Percentiles rank a stretch among this genome's conserved stretches.
These are phyloP conservation scores for Citrus cavaleriei DNA, from an alignment of 345 rosid species.

Conservation along the genomic window DNA sequence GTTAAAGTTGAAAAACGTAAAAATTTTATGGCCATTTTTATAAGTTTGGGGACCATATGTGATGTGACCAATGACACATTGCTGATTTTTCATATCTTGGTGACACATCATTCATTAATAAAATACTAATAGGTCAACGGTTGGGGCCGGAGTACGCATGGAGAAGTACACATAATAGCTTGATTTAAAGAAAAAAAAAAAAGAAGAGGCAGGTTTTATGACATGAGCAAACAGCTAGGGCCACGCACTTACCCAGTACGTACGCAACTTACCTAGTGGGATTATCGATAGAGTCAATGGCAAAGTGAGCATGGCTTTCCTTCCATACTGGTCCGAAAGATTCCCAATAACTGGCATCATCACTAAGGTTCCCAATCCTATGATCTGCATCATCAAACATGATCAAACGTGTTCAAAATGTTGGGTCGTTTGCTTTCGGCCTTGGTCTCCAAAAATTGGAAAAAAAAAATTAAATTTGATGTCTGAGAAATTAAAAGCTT, in stretches of 20 bases:
- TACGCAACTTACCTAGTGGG: constrained; percentile 33
- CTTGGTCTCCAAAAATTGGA: neutral
- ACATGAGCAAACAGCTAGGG: neutral
- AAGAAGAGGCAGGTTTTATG: no score
- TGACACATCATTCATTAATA: no score
- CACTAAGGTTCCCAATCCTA: constrained; percentile 53
- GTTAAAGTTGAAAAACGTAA: no score
- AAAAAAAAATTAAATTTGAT: neutral
- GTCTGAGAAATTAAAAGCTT: no score
- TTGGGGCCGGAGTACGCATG: no score
- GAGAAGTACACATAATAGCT: no score
- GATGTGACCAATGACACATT: neutral
- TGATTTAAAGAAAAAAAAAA: no score
- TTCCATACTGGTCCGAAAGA: constrained; percentile 58
- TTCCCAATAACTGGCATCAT: constrained; percentile 61
- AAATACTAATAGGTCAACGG: neutral
- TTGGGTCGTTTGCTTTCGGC: neutral
- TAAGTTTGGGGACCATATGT: neutral
- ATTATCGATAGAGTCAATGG: constrained; percentile 50
- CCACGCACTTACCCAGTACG: neutral
- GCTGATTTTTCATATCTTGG: no score
- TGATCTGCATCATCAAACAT: constrained; percentile 33
- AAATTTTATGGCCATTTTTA: no score
- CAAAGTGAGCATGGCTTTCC: constrained; percentile 60
- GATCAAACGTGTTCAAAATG: neutral